Evolutionary conservation across 495 filamentous ascomycete species (phyloP).

Genomic region (Annulohypoxylon moriforme): DNA sequence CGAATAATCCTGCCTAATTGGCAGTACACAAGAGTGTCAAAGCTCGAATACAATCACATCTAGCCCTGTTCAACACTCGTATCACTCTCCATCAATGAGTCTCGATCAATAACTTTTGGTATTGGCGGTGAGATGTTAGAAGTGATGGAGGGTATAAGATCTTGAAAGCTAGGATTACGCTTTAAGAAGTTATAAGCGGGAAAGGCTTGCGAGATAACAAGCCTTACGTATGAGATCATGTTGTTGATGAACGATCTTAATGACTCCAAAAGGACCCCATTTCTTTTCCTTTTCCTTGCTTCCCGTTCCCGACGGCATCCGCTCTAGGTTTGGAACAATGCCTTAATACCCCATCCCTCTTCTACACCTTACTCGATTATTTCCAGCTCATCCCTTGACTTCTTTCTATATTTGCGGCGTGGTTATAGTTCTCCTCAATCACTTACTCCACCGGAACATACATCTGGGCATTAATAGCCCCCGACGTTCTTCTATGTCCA

Average conservation of each 20-base stretch:
- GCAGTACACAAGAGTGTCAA: background rate
- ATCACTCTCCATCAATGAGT: background rate
- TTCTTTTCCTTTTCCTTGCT: background rate
- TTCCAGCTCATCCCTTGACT: no score
- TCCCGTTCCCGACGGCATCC: background rate
- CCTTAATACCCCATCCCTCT: background rate
- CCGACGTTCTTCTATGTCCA: no score
- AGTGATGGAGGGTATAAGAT: slow-evolving; percentile 7
- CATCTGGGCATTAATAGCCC: no score
- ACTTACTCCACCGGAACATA: no score
- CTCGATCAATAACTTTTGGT: background rate
- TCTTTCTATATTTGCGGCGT: no score
- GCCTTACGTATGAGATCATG: background rate
- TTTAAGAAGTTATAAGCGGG: slow-evolving; percentile 12
- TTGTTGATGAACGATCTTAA: background rate
- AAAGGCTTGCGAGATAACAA: background rate
- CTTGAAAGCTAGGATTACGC: background rate
- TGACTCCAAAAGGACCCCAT: background rate
- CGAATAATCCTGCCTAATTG: background rate
- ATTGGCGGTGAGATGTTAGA: background rate
- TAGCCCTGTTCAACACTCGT: background rate
- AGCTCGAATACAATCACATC: background rate
- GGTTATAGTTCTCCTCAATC: no score
- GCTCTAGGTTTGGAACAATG: background rate
- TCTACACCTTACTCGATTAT: background rate